Base-by-base conservation (phyloP, 2,329 filamentous ascomycete genomes). In the Hirsutella rhossiliensis region DNA sequence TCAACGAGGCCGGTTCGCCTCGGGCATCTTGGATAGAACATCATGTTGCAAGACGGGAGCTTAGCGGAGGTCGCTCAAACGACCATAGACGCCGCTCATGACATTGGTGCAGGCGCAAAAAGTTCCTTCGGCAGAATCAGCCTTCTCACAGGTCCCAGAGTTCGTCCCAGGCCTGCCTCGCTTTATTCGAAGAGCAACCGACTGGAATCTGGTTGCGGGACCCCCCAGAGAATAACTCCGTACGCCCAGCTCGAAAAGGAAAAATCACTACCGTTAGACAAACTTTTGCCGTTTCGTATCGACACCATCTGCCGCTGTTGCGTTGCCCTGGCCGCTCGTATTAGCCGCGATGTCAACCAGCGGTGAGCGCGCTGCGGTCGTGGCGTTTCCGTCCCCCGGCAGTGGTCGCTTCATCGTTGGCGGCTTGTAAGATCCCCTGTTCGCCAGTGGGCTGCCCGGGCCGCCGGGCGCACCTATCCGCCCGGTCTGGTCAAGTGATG, bases 381-480 rank as follows among this genome's bases (percentile, higher is more conserved):
- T 46, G 18, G 28, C 43, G 23, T 47, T 51, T 47, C 45, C 48
- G n/a, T 60, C 62, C 8, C 44, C 55, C 1, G 61, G 58, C 34
- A 61, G 55, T 3, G 72, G 67, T 29, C 74, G 63, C 58, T 77
- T 78, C 63, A 80, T 75, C 1, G 75, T 78, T 2, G 72, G 73
- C 11, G 76, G 76, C 15, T 70, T 70, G 50, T 80, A 82, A 50
- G 71, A 69, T n/a, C 66, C 65, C 29, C 77, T 64, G 52, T 81
- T 82, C 9, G 64, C 69, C 38, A 79, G 63, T 11, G 77, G 76
- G 55, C 75, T 80, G n/a, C 65, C 67, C 0, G 64, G 58, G 13
- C 62, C 69, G 9, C 67, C 68, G 0, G 78, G 78, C 0, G 71
- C 76, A 0, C 78, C 78, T 44, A 82, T 80, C 42, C 75, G 71